A percentile compares a stretch with the other conserved stretches of the same genome.
Conservation (phyloP, 2,329 filamentous ascomycete species). For the Penicillium sp. region DNA sequence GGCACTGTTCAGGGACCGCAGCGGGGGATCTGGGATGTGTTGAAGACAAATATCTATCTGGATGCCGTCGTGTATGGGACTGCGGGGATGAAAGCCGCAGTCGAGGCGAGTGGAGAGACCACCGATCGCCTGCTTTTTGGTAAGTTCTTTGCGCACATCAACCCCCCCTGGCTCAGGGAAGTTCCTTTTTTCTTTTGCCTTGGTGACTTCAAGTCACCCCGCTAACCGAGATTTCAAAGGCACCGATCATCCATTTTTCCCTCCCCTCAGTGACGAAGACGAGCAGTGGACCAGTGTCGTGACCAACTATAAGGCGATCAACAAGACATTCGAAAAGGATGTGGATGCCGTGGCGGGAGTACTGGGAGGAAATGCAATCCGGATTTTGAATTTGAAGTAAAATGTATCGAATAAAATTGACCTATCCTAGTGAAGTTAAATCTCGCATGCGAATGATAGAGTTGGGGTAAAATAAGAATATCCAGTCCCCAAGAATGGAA, state of each 20-base stretch:
- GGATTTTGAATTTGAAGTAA: conserved; percentile 35
- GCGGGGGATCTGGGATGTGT: conserved; percentile 56
- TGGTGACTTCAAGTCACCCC: not conserved
- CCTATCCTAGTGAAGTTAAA: no score
- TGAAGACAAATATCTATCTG: conserved; percentile 73
- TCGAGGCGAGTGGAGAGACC: conserved; percentile 56
- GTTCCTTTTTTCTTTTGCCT: not conserved
- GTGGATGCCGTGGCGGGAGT: conserved; percentile 30
- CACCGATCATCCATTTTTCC: conserved; percentile 44
- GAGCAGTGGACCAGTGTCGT: conserved; percentile 43
- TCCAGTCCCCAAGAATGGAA: no score
- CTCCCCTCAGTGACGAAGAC: conserved; percentile 32
- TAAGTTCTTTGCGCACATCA: conserved; percentile 11
- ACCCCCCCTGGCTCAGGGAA: no score
- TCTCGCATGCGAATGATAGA: no score
- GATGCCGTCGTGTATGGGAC: conserved; percentile 59
- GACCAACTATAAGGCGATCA: conserved; percentile 43
- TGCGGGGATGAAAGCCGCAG: conserved; percentile 62
- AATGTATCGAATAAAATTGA: not conserved
- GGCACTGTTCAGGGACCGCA: conserved; percentile 55
- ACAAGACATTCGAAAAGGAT: conserved; percentile 31
- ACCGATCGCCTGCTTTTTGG: conserved; percentile 39
- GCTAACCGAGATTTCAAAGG: conserved; percentile 21
- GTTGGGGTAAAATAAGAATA: no score
- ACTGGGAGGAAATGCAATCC: conserved; percentile 42